Base-by-base conservation (phyloP, 768 basidiomycete species). In the Artomyces pyxidatus region DNA sequence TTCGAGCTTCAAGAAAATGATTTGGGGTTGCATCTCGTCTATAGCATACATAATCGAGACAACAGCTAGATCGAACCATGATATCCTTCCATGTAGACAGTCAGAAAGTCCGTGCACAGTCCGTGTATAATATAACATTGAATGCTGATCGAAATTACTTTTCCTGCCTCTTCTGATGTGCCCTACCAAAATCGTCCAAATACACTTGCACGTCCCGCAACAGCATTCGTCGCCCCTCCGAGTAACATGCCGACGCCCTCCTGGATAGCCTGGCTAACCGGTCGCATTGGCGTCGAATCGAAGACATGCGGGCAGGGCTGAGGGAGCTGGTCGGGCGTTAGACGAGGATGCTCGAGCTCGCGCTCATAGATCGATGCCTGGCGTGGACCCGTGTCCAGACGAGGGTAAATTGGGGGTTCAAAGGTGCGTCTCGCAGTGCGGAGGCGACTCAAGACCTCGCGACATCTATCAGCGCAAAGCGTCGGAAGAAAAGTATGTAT, bases 221-320 rank as follows among this genome's bases (percentile, higher is more conserved):
- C 52, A 19, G 60, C 52, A 30, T 40, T 54, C n/a, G 55, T 46
- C 29, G 57, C 60, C n/a, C 57, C 55, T 21, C 77, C 75, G 7
- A 85, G 61, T 37, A 87, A 67, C 59, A 84, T 70, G 10, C 80
- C 78, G 27, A 86, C 74, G n/a, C 83, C 82, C 49, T 79, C 80
- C 58, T 85, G 82, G 14, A 88, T 80, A 21, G 83, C 86, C 32
- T 78, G 76, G 59, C 81, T 84, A 19, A 87, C 85, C 7, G 84
- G 83, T 16, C 81, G 68, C 80, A 87, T 83, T 17, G 83, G 81
- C 16, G 80, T 73, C 16, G 81, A 78, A 61, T 90, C 88, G 56
- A 76, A 88, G 1, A 87, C 82, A 63, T 90, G 87, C 8, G 86
- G 85, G 50, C 79, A 83, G 3, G 88, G 87, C 61, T 88, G 85